phyloP scores from a whole-genome alignment of 176 grass and related monocot genomes.

The Thinopyrum elongatum region DNA sequence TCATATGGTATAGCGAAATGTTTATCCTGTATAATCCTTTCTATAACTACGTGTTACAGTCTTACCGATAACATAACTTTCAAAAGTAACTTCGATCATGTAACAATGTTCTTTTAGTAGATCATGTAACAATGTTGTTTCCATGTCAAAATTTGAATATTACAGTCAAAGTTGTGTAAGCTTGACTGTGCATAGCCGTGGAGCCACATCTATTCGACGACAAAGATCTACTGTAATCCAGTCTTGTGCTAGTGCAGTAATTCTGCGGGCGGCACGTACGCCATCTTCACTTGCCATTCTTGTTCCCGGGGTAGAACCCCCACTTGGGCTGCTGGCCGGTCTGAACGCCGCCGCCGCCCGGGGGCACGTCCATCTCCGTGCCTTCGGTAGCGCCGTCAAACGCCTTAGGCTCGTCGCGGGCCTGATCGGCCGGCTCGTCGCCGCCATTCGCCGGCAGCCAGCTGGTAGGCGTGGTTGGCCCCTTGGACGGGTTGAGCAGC shows the following conservation, averaged over 20 bases:
- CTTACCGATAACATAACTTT: background rate
- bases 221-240: background rate
- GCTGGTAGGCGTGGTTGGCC: background rate
- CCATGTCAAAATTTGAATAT: background rate
- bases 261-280: background rate
- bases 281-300: slow-evolving; percentile 7
- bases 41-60: too few species aligned
- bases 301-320: slow-evolving; percentile 22
- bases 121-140: too few species aligned
- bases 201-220: background rate
- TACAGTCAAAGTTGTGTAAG: background rate
- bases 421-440: background rate
- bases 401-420: slow-evolving; percentile 13
- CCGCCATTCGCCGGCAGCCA: slow-evolving; percentile 24
- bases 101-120: too few species aligned
- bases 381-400: background rate
- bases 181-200: background rate
- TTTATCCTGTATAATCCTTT: too few species aligned
- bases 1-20: too few species aligned
- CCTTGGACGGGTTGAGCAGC: slow-evolving; percentile 40
- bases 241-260: background rate
- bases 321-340: background rate
- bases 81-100: background rate
- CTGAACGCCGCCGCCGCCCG: background rate
- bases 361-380: background rate